Conservation (phyloP, 257 asterid genomes). For the Oldenlandia corymbosa region DNA sequence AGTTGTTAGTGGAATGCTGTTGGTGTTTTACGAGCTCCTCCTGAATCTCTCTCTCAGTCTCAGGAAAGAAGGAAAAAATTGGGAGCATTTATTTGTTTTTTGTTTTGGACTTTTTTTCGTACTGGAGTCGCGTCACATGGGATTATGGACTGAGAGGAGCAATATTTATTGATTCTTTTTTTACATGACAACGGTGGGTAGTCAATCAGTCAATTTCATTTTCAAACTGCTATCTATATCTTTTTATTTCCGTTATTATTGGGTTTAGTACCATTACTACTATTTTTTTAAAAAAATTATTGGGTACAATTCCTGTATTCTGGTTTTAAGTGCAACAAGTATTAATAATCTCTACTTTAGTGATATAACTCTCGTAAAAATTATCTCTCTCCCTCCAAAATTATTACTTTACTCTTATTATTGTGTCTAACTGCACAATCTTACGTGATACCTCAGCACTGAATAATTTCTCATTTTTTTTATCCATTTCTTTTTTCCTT, state of each 20-base stretch:
- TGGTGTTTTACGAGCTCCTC: neutral
- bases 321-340: too few relatives aligned
- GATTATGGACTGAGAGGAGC: neutral
- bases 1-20: constrained; percentile 3
- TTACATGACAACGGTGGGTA: constrained; percentile 7
- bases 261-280: neutral
- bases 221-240: neutral
- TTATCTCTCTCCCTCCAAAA: too few relatives aligned
- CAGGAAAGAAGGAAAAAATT: neutral
- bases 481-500: neutral
- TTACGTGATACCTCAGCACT: too few relatives aligned
- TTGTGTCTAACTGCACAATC: too few relatives aligned
- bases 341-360: too few relatives aligned
- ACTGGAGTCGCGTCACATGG: neutral
- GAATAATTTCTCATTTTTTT: too few relatives aligned
- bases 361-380: too few relatives aligned
- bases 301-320: too few relatives aligned
- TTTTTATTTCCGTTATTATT: constrained; percentile 1
- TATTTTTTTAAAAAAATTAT: too few relatives aligned
- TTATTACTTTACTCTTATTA: too few relatives aligned
- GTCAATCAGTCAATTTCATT: constrained; percentile 6
- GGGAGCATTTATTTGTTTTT: neutral
- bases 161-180: too few relatives aligned
- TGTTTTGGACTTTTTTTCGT: neutral
- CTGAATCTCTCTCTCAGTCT: too few relatives aligned